Conservation (phyloP, 179 eudicot genomes). For the Pouteria campechiana region DNA sequence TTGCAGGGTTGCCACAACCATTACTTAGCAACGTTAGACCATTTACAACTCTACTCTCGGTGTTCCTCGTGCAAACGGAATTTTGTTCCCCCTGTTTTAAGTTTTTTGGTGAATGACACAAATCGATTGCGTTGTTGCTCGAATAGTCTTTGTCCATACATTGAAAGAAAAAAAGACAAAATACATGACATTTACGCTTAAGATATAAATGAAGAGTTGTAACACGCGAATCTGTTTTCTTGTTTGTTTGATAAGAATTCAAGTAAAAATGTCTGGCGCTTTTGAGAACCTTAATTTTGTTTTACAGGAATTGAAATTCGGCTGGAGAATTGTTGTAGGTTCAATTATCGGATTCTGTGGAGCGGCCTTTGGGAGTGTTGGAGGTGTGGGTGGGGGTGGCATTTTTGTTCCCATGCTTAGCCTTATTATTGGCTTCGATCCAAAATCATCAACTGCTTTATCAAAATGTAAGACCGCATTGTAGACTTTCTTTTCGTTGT, state of each 20-base stretch:
- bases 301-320: slow-evolving; percentile 45
- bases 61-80: too few relatives aligned
- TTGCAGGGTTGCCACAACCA: too few relatives aligned
- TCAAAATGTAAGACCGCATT: slow-evolving; percentile 43
- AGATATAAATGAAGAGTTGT: too few relatives aligned
- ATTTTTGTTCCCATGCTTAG: slow-evolving; percentile 64
- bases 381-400: slow-evolving; percentile 75
- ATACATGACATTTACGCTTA: too few relatives aligned
- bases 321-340: slow-evolving; percentile 42
- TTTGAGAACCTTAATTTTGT: neutral
- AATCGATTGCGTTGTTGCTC: too few relatives aligned
- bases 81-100: too few relatives aligned
- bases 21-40: too few relatives aligned
- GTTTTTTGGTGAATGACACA: too few relatives aligned
- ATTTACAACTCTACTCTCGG: too few relatives aligned
- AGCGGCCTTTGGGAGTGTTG: slow-evolving; percentile 69
- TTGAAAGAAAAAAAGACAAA: too few relatives aligned
- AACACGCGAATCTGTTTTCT: slow-evolving; percentile 10
- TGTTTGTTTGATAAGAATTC: neutral
- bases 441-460: slow-evolving; percentile 57
- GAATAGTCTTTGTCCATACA: too few relatives aligned
- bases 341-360: slow-evolving; percentile 46
- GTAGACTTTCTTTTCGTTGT: neutral
- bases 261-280: neutral
- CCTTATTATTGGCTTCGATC: slow-evolving; percentile 51